Evolutionary conservation across 768 basidiomycete genomes (phyloP).

Genomic region (Pleurotus eryngii): DNA sequence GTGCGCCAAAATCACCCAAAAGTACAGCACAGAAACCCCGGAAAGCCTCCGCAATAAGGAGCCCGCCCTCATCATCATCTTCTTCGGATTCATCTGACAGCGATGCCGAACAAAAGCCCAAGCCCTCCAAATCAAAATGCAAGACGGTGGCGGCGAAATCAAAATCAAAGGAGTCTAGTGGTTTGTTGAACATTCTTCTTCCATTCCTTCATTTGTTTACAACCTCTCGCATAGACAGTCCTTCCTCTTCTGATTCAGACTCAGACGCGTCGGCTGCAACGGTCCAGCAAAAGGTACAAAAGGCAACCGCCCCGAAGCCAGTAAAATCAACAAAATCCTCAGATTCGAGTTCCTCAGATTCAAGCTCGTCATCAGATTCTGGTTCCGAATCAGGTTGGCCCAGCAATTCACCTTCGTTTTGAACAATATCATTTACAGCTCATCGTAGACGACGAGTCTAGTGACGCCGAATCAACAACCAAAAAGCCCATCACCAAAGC

Average conservation of each 20-base stretch:
- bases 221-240: neutral
- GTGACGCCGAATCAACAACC: constrained; percentile 18
- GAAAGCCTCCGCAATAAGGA: neutral
- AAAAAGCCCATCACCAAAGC: constrained; percentile 5
- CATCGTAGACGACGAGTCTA: neutral
- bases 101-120: too few relatives aligned
- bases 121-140: neutral
- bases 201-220: neutral
- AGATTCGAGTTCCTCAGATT: constrained; percentile 6
- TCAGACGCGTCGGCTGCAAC: constrained; percentile 8
- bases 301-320: too few relatives aligned
- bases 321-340: constrained; percentile 7
- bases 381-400: constrained; percentile 14
- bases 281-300: too few relatives aligned
- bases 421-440: neutral
- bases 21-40: neutral
- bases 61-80: neutral
- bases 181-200: neutral
- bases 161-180: neutral
- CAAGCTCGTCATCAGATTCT: constrained; percentile 22
- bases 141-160: neutral
- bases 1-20: constrained; percentile 4
- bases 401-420: neutral
- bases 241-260: constrained; percentile 26
- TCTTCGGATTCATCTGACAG: neutral